phyloP scores from a whole-genome alignment of 2,329 filamentous ascomycete species.

The Stagonosporopsis cucurbitacearum region DNA sequence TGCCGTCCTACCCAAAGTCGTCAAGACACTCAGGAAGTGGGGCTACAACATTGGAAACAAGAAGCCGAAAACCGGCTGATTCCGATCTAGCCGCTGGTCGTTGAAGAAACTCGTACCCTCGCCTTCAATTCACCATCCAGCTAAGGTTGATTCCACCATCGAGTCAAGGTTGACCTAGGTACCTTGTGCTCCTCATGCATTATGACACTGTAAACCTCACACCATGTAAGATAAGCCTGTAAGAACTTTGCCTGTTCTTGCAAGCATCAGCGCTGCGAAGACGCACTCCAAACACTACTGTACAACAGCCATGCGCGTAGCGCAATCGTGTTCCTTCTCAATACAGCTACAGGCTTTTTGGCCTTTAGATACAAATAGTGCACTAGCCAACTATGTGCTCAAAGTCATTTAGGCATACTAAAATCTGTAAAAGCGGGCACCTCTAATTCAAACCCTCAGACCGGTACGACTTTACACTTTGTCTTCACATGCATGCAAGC shows the following conservation, averaged over 20 bases:
- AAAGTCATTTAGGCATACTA: background rate
- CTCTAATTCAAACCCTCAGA: background rate
- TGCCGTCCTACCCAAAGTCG: constrained; percentile 91
- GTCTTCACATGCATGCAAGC: background rate
- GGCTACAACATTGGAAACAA: constrained; percentile 94
- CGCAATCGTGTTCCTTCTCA: background rate
- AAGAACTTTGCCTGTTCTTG: constrained; percentile 4
- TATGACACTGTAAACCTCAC: constrained; percentile 15
- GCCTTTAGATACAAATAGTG: background rate
- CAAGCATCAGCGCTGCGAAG: background rate
- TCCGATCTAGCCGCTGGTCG: background rate
- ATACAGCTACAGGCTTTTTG: background rate
- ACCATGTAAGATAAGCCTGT: constrained; percentile 19
- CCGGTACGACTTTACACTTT: background rate
- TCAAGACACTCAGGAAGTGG: constrained; percentile 84
- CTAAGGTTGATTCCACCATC: background rate
- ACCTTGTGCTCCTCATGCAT: constrained; percentile 11
- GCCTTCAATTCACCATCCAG: background rate
- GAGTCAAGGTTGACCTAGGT: background rate
- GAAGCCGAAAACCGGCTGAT: constrained; percentile 48
- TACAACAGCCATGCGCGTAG: background rate
- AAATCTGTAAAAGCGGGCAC: background rate
- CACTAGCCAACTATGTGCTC: background rate
- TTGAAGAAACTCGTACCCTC: background rate
- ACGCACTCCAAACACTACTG: background rate